Evolutionary conservation across 768 basidiomycete genomes (phyloP).

Genomic region (Pholiota microspora): DNA sequence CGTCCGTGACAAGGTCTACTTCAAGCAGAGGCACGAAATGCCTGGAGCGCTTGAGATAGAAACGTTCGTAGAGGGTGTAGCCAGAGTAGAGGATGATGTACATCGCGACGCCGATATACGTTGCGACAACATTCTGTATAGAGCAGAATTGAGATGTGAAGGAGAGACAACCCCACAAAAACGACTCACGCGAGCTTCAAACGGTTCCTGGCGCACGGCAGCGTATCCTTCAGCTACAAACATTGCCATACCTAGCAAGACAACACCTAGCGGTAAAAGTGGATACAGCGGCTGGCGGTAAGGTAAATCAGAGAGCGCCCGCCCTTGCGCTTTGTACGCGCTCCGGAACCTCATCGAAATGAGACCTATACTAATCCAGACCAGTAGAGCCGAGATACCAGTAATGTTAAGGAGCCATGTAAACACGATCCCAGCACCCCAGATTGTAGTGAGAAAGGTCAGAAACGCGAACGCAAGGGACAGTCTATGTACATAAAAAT

Average conservation of each 20-base stretch:
- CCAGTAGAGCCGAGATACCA: slow-evolving; percentile 64
- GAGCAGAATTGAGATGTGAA: neutral
- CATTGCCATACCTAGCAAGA: slow-evolving; percentile 49
- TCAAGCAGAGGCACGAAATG: slow-evolving; percentile 42
- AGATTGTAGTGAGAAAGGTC: slow-evolving; percentile 57
- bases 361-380: slow-evolving; percentile 59
- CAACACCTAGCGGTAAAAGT: slow-evolving; percentile 45
- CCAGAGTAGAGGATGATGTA: slow-evolving; percentile 46
- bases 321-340: slow-evolving; percentile 56
- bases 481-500: slow-evolving; percentile 32
- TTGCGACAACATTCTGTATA: slow-evolving; percentile 50
- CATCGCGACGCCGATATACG: slow-evolving; percentile 50
- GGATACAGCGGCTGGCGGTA: slow-evolving; percentile 57
- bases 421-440: slow-evolving; percentile 54
- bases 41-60: slow-evolving; percentile 22
- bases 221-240: slow-evolving; percentile 56
- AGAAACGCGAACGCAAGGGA: slow-evolving; percentile 47
- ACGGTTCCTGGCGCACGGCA: slow-evolving; percentile 42
- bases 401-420: slow-evolving; percentile 62
- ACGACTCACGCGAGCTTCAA: slow-evolving; percentile 36
- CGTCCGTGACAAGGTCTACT: slow-evolving; percentile 53
- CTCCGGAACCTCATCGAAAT: slow-evolving; percentile 60
- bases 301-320: slow-evolving; percentile 50
- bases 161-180: slow-evolving; percentile 1
- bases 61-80: slow-evolving; percentile 38